Percentiles rank a stretch among this genome's conserved stretches.
These are phyloP conservation scores for Chlamydomonas sphaeroides DNA, from an alignment of 139 green algal species.

Conservation along the genomic window DNA sequence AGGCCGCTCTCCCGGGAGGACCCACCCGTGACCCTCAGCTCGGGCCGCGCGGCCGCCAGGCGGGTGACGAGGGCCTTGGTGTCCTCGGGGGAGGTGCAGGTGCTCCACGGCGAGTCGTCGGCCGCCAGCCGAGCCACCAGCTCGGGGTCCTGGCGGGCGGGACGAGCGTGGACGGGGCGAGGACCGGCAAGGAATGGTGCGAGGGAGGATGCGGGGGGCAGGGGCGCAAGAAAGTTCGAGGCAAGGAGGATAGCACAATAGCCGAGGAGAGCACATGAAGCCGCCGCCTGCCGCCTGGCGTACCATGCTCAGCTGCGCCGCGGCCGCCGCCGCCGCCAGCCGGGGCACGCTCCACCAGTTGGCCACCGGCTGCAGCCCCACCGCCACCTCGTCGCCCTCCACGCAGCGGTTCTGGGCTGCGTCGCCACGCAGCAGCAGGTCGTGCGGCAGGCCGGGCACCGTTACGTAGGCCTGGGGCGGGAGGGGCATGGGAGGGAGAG, in stretches of 20 bases:
- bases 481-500: neutral
- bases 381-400: slow-evolving; percentile 87
- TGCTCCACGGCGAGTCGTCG: slow-evolving; percentile 3
- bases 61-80: neutral
- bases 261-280: too few relatives aligned
- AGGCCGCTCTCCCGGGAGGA: too few relatives aligned
- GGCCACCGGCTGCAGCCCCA: slow-evolving; percentile 66
- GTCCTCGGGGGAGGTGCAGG: neutral
- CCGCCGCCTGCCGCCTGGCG: too few relatives aligned
- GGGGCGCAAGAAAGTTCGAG: too few relatives aligned
- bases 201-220: too few relatives aligned
- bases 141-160: neutral
- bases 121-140: neutral
- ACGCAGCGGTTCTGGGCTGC: slow-evolving; percentile 63
- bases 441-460: slow-evolving; percentile 68
- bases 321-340: slow-evolving; percentile 1
- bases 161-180: neutral
- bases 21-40: slow-evolving; percentile 39
- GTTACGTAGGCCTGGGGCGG: slow-evolving; percentile 68
- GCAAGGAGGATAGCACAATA: too few relatives aligned
- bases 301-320: too few relatives aligned
- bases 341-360: slow-evolving; percentile 53
- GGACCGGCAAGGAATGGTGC: too few relatives aligned
- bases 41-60: slow-evolving; percentile 1
- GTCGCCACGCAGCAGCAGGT: slow-evolving; percentile 67